Evolutionary conservation across 768 basidiomycete species (phyloP), one percentile per base, ranked within the genome.

Genomic region (Gloeophyllum trabeum): DNA sequence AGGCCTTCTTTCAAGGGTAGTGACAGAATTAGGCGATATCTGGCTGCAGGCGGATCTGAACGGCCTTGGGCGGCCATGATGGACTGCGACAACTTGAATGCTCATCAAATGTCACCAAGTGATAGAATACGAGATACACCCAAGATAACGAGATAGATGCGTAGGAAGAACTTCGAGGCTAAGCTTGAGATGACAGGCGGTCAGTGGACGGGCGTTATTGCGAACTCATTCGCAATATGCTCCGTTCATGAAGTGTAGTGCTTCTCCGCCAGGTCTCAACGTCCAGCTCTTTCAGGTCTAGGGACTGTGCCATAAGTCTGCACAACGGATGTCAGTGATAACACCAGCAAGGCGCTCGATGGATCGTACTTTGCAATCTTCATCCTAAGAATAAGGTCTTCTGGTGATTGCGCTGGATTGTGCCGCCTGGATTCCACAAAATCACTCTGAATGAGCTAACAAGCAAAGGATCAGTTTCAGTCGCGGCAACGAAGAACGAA

Each of bases 21-120:
- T 84, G 2, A 57, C 61, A 30, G 80, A 83, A 47, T 60, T 92
- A 6, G 70, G 71, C 14, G 59, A 65, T 16, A 64, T 66, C 13
- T 92, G 89, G 89, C 67, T 92, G 59, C 70, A 81, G 54, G 75
- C 74, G 14, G 57, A 64, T 30, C 71, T 76, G 55, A 65, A 80
- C 47, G 50, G 55, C 24, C 63, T 76, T 2, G 64, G 58, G 30
- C 51, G 47, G 20, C 60, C 67, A 22, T 54, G 43, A 16, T 32
- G 28, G 28, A 10, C 16, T 16, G 10, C 28, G 28, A 32, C 28
- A 10, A 32, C 28, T 10, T 32, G n/a, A n/a, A n/a, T n/a, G n/a
- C n/a, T n/a, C n/a, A n/a, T n/a, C n/a, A n/a, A n/a, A n/a, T n/a
- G n/a, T n/a, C n/a, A n/a, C n/a, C n/a, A n/a, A n/a, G n/a, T n/a